phyloP scores from a whole-genome alignment of 176 grass and related monocot genomes.

The Canna indica region DNA sequence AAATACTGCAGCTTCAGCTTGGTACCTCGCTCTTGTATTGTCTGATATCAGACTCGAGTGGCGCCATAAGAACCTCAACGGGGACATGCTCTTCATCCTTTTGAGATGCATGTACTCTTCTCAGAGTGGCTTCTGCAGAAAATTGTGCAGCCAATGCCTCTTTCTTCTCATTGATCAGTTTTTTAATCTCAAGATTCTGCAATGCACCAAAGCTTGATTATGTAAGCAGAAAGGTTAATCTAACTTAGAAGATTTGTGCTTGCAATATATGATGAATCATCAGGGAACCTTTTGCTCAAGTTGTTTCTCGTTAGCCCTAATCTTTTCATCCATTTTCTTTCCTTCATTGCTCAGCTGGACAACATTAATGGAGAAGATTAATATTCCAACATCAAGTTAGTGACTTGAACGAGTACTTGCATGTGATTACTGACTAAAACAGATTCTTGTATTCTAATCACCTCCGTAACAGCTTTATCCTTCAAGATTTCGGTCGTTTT shows the following conservation, averaged over 20 bases:
- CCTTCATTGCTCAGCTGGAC: slow-evolving; percentile 71
- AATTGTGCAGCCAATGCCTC: slow-evolving; percentile 72
- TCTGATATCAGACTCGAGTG: slow-evolving; percentile 81
- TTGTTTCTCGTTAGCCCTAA: slow-evolving; percentile 51
- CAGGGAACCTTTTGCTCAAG: slow-evolving; percentile 59
- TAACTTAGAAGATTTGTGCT: neutral
- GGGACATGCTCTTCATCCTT: slow-evolving; percentile 73
- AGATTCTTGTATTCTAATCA: slow-evolving; percentile 28
- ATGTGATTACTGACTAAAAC: neutral
- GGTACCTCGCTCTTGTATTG: slow-evolving; percentile 62
- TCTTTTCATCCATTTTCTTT: slow-evolving; percentile 71
- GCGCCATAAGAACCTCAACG: slow-evolving; percentile 60
- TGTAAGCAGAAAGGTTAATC: neutral
- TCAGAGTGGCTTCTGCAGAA: slow-evolving; percentile 61
- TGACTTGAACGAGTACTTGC: slow-evolving; percentile 1
- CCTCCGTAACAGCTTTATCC: slow-evolving; percentile 75
- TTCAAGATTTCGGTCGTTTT: slow-evolving; percentile 61
- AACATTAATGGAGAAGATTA: slow-evolving; percentile 3
- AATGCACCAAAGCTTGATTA: neutral
- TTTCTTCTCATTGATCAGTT: slow-evolving; percentile 53
- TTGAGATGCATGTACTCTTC: slow-evolving; percentile 57
- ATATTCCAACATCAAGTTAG: neutral
- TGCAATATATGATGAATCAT: neutral
- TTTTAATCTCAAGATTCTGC: slow-evolving; percentile 82
- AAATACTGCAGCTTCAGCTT: neutral